phyloP scores from a whole-genome alignment of 2,329 filamentous ascomycete genomes.

The Botryotinia narcissicola region DNA sequence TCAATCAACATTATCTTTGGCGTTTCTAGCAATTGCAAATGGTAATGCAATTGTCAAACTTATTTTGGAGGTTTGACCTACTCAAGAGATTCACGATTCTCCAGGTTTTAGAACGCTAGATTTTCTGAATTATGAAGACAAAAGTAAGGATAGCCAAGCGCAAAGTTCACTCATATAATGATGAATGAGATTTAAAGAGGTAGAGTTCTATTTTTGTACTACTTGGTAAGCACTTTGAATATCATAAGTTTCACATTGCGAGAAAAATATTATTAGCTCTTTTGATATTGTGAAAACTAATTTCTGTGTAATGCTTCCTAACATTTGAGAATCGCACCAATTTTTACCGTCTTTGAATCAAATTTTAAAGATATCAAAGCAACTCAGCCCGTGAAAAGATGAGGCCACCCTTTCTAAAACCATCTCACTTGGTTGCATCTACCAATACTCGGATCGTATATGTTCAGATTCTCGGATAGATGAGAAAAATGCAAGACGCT shows the following conservation, averaged over 20 bases:
- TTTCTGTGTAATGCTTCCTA: background rate
- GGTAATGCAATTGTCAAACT: rapidly evolving
- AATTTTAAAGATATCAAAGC: background rate
- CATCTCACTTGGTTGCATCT: background rate
- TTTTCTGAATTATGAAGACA: rapidly evolving
- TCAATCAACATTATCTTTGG: background rate
- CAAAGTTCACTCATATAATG: background rate
- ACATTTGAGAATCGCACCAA: too few relatives aligned
- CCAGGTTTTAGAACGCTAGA: background rate
- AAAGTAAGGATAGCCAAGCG: rapidly evolving
- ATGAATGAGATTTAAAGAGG: rapidly evolving
- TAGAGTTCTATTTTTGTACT: background rate
- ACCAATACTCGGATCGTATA: background rate
- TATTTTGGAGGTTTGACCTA: background rate
- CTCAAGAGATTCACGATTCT: background rate
- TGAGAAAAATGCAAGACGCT: background rate
- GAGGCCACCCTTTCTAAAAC: rapidly evolving
- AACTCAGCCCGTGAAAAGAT: background rate
- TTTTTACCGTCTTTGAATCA: background rate
- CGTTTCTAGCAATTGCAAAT: rapidly evolving
- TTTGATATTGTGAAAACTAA: background rate
- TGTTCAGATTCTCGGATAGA: background rate
- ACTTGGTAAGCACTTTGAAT: background rate
- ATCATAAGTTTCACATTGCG: background rate
- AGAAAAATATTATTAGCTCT: too few relatives aligned